Evolutionary conservation across 140 eudicot species (phyloP).

Genomic region (Bidens hawaiensis): DNA sequence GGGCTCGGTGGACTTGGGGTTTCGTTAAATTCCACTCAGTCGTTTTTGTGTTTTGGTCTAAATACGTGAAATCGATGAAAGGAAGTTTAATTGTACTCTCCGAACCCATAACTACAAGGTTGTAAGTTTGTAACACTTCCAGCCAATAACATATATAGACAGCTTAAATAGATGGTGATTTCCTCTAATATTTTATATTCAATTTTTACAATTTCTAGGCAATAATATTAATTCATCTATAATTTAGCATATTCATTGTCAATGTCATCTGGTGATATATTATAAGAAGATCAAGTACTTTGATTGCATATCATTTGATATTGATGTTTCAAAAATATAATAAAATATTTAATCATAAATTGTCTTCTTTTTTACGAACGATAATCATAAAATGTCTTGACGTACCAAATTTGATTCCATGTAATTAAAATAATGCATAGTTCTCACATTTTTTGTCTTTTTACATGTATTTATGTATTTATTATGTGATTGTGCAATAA

Average conservation of each 20-base stretch:
- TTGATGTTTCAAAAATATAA: neutral
- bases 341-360: neutral
- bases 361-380: no score
- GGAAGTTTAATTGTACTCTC: conserved; percentile 25
- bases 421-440: neutral
- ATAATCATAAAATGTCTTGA: neutral
- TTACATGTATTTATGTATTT: neutral
- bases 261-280: neutral
- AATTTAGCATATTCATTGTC: neutral
- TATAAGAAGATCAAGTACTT: neutral
- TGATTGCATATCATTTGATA: neutral
- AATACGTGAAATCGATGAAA: conserved; percentile 18
- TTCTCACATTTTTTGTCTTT: neutral
- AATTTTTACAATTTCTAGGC: neutral
- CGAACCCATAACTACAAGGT: conserved; percentile 16
- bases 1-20: conserved; percentile 28
- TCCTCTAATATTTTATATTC: neutral
- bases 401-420: neutral
- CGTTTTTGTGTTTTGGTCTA: conserved; percentile 4
- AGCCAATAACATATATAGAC: conserved; percentile 3
- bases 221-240: neutral
- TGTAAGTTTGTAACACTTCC: neutral
- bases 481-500: neutral
- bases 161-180: neutral
- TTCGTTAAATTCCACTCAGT: conserved; percentile 15